phyloP scores from a whole-genome alignment of 352 stramenopile genomes.

The Phytophthora multivora region DNA sequence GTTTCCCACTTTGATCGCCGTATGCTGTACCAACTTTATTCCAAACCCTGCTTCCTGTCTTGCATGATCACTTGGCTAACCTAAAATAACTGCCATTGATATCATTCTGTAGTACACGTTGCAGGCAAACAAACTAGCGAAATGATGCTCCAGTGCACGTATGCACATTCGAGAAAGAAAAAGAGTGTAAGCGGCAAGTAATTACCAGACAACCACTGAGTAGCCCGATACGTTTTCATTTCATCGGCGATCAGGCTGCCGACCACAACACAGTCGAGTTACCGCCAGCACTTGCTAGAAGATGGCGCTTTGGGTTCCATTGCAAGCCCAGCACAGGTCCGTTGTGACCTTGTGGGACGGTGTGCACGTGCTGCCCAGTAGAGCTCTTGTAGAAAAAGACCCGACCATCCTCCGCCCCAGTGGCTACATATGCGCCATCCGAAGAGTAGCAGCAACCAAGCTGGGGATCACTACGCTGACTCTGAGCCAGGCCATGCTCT shows the following conservation, averaged over 20 bases:
- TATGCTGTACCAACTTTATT: too few species aligned
- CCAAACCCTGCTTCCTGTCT: too few species aligned
- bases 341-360: constrained; percentile 61
- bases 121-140: too few species aligned
- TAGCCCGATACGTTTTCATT: constrained; percentile 7
- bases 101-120: too few species aligned
- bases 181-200: neutral
- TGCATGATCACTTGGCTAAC: too few species aligned
- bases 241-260: constrained; percentile 21
- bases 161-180: neutral
- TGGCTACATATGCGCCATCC: constrained; percentile 78
- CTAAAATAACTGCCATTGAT: too few species aligned
- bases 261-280: constrained; percentile 86
- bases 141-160: too few species aligned
- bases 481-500: constrained; percentile 47
- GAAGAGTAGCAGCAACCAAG: constrained; percentile 74
- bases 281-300: constrained; percentile 67
- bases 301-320: constrained; percentile 87
- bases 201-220: neutral
- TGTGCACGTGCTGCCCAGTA: constrained; percentile 62
- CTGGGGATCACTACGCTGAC: constrained; percentile 39
- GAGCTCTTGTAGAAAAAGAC: constrained; percentile 73
- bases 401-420: constrained; percentile 72
- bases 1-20: too few species aligned
- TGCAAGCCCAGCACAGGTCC: constrained; percentile 70